Base-by-base conservation (phyloP, 805 yeast species). In the Yarrowia osloensis region DNA sequence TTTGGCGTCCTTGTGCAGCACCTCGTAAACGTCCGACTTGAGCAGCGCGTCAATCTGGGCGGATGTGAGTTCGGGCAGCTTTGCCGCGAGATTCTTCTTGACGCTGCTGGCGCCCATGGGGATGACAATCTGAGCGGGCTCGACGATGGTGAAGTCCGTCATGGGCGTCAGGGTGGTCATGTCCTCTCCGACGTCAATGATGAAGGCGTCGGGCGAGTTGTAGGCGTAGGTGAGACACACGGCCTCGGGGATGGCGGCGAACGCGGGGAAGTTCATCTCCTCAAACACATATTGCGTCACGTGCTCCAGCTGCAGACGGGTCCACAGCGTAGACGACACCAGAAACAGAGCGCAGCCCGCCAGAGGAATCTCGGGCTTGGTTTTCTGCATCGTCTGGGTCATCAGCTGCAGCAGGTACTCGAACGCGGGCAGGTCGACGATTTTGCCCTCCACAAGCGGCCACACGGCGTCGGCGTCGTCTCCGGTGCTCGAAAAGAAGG, bases 151-250 rank as follows among this genome's bases (percentile, higher is more conserved):
- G 72, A 85, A 91, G 69, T 90, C 95, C 33, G 89, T 77, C n/a
- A 94, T 85, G 2, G 97, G 95, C 13, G 87, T 81, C 26, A 94
- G 81, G 74, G 91, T 97, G 2, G 92, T 85, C 71, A 88, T 85
- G 26, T 86, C 85, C 69, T 80, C 79, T 21, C 98, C 98, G 55
- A 94, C 82, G 76, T 94, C 97, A 47, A 94, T 85, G 19, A 94
- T 89, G 40, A 89, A 78, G 0, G 92, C 83, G 69, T 86, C 89
- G 44, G 87, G 83, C 12, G 86, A 78, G 24, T 75, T 77, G 74
- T 88, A 82, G 0, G 97, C 94, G 76, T 86, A 92, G 19, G 89
- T 80, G 1, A 91, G 79, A 7, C 91, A 89, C 42, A 91, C 77
- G 0, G 92, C 80, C 22, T 83, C 79, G 52, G 96, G 92, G 42